Percentiles rank a stretch among this genome's conserved stretches.
Evolutionary conservation across 2,329 filamentous ascomycete genomes (phyloP).

Genomic region (Chrysosporium keratinophilum): DNA sequence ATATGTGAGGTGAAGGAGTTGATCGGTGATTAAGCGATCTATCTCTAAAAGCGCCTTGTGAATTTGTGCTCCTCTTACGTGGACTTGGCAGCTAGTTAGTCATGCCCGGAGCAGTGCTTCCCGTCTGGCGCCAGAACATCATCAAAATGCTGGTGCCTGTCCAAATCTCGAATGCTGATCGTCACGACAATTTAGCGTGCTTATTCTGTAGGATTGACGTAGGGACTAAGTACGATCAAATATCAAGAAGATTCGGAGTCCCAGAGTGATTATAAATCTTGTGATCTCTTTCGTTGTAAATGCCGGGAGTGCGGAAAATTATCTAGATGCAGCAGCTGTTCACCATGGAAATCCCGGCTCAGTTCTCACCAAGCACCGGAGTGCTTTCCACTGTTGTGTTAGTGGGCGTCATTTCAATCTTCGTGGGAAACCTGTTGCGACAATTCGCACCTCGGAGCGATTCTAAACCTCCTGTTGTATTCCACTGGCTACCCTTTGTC

Average conservation of each 20-base stretch:
- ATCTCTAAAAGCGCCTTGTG: constrained; percentile 10
- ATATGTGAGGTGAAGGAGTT: no score
- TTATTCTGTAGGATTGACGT: no score
- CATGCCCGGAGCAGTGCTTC: not conserved
- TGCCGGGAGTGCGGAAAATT: not conserved
- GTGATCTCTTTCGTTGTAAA: not conserved
- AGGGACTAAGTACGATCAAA: not conserved
- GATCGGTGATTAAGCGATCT: no score
- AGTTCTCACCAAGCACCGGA: not conserved
- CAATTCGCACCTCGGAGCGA: constrained; percentile 68
- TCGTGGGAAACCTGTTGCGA: constrained; percentile 52
- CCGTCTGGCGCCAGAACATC: constrained; percentile 5
- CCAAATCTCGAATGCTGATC: no score
- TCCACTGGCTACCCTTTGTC: constrained; percentile 60
- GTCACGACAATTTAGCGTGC: no score
- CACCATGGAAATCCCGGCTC: not conserved
- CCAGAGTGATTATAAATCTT: not conserved
- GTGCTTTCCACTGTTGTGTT: not conserved
- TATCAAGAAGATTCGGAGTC: not conserved
- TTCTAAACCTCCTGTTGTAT: constrained; percentile 61
- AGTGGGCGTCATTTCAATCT: not conserved
- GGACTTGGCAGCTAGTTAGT: not conserved
- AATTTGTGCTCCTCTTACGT: not conserved
- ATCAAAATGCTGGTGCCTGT: not conserved
- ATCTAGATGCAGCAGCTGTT: not conserved